Base-by-base conservation (phyloP, 306 rosid genomes). In the Canavalia gladiata region DNA sequence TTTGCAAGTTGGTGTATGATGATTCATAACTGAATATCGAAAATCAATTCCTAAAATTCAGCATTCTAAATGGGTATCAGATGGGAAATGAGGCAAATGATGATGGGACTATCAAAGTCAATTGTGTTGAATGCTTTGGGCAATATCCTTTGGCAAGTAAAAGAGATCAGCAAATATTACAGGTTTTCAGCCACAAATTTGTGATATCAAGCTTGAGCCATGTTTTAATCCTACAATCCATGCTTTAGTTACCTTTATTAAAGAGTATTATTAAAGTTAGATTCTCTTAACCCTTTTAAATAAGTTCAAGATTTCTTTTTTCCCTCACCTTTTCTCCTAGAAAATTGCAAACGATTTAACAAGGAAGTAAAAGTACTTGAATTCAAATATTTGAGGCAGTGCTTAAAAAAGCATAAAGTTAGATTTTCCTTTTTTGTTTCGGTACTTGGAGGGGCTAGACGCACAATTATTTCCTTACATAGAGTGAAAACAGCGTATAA, bases 231-330 rank as follows among this genome's bases (percentile, higher is more conserved):
- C 63, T 30, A 7, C 49, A 25, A 8, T 68, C 31, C 71, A 80
- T 46, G 63, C 45, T 76, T 63, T 76, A 45, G n/a, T 13, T 33
- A 35, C 39, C 72, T 75, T 75, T 75, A 52, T 72, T 58, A 68
- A 65, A 84, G 70, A 65, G 51, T 68, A 11, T 74, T 71, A 35
- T 7, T 76, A 85, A 81, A 81, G 77, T 57, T 49, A 49, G 85
- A 77, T 81, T 81, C 83, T 76, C 78, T 60, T 37, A 46, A 46
- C 68, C 52, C 68, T 51, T 71, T 51, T 80, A 80, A 80, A 71
- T 49, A 60, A 31, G 73, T n/a, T 34, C 42, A 2, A 8, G 43
- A 29, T 63, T 39, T 51, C 47, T 69, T 39, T 58, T 49, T 28
- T 3, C 30, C 47, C 71, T 8, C 18, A 10, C 52, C 6, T 57